Base-by-base conservation (phyloP, 768 basidiomycete genomes). In the Cubamyces sp. region DNA sequence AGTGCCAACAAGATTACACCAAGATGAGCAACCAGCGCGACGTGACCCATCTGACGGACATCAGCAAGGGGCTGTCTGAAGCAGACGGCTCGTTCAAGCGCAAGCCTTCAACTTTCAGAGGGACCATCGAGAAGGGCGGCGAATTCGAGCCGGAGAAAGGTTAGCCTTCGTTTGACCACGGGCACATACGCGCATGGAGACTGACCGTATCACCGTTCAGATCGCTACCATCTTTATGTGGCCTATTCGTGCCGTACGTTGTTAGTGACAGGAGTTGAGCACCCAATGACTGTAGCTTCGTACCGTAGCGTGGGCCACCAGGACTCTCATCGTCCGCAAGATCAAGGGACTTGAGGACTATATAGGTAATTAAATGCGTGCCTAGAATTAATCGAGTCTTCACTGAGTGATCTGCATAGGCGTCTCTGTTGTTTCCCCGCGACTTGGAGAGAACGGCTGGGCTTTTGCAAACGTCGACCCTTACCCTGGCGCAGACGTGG, bases 201-300 rank as follows among this genome's bases (percentile, higher is more conserved):
- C 57, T 58, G 23, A 50, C 48, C 5, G 34, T 57, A n/a, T n/a
- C n/a, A n/a, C n/a, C 3, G 3, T 28, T 14, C 28, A 94, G 93
- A 87, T 62, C 88, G 96, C 43, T 98, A 98, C 73, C 91, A 91
- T 67, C 91, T 96, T 66, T 96, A 92, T 69, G 92, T 97, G 61
- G 90, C 90, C 3, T 86, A 87, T 64, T 86, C 90, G 2, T 98
- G 94, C 69, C 94, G 91, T 92, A 66, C 73, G 88, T 71, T 5
- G 7, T 9, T 18, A 3, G 1, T 0, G 0, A 39, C 2, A 9
- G 3, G 6, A 11, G 3, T 16, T 43, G n/a, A 16, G 16, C 14
- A 19, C 3, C 3, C n/a, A 1, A 19, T 25, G 28, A 3, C 26
- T 45, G 25, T 52, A 0, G 6, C 21, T 7, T 1, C 21, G 34